Conservation (phyloP, 1,284 basidiomycete genomes). For the Caloboletus firmus region DNA sequence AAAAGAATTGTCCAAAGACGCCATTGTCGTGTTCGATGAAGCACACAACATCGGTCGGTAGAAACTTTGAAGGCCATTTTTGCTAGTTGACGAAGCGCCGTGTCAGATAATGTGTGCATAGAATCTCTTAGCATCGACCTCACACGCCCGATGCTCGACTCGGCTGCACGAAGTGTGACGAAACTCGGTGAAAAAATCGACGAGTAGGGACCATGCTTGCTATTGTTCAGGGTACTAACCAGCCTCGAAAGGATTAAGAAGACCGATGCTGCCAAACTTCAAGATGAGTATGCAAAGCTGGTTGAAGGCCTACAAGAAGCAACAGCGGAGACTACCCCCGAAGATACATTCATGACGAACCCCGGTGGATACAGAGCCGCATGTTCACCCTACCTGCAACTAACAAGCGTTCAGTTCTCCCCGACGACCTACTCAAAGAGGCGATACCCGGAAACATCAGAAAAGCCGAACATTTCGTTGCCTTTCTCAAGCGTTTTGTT, state of each 20-base stretch:
- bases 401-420: constrained; percentile 62
- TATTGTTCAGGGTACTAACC: constrained; percentile 6
- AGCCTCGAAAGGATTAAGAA: constrained; percentile 76
- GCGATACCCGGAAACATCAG: constrained; percentile 98
- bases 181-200: constrained; percentile 92
- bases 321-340: constrained; percentile 59
- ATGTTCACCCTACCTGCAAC: not conserved
- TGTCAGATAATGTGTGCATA: constrained; percentile 94
- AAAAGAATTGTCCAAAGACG: constrained; percentile 95
- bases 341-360: constrained; percentile 88
- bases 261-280: constrained; percentile 91
- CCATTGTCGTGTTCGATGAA: constrained; percentile 99
- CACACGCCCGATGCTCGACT: constrained; percentile 98
- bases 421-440: constrained; percentile 92
- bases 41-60: constrained; percentile 95
- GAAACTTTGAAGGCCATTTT: not conserved
- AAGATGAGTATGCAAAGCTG: constrained; percentile 96
- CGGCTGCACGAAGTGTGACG: constrained; percentile 86
- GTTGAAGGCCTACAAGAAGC: constrained; percentile 92
- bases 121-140: constrained; percentile 98
- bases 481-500: constrained; percentile 96
- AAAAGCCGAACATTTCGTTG: constrained; percentile 98
- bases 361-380: constrained; percentile 55
- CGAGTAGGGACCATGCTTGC: constrained; percentile 58
- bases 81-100: constrained; percentile 1